These are phyloP conservation scores for Aschersonia sp. DNA, from an alignment of 2,329 filamentous ascomycete species.

Conservation along the genomic window DNA sequence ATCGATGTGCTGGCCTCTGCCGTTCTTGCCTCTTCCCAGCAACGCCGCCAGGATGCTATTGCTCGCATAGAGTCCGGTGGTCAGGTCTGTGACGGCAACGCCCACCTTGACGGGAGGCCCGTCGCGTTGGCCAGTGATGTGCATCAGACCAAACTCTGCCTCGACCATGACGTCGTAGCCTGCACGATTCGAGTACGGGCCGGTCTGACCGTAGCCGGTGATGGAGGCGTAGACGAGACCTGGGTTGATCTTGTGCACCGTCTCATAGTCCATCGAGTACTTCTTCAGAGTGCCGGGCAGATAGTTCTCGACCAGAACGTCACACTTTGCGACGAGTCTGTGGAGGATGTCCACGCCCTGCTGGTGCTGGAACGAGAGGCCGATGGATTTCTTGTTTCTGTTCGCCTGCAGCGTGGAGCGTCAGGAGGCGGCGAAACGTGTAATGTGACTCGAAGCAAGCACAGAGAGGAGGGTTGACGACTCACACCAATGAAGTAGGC, in stretches of 20 bases:
- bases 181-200: conserved; percentile 72
- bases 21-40: conserved; percentile 57
- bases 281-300: conserved; percentile 80
- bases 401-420: conserved; percentile 51
- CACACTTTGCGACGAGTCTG: conserved; percentile 67
- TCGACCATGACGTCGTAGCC: conserved; percentile 99
- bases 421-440: background rate
- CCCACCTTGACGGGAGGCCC: conserved; percentile 93
- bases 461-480: background rate
- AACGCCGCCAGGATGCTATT: conserved; percentile 94
- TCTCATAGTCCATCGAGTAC: conserved; percentile 80
- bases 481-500: conserved; percentile 87
- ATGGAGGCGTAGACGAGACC: conserved; percentile 87
- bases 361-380: conserved; percentile 76
- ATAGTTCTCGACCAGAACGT: conserved; percentile 95
- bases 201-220: conserved; percentile 92
- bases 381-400: conserved; percentile 92
- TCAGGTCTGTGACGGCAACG: conserved; percentile 91
- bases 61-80: conserved; percentile 86
- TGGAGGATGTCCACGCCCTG: conserved; percentile 79
- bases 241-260: conserved; percentile 69
- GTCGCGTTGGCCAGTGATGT: conserved; percentile 82
- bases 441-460: background rate
- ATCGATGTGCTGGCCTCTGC: conserved; percentile 83
- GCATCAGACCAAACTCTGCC: conserved; percentile 95